phyloP scores from a whole-genome alignment of 2,329 filamentous ascomycete genomes.

The Hysterium pulicare region DNA sequence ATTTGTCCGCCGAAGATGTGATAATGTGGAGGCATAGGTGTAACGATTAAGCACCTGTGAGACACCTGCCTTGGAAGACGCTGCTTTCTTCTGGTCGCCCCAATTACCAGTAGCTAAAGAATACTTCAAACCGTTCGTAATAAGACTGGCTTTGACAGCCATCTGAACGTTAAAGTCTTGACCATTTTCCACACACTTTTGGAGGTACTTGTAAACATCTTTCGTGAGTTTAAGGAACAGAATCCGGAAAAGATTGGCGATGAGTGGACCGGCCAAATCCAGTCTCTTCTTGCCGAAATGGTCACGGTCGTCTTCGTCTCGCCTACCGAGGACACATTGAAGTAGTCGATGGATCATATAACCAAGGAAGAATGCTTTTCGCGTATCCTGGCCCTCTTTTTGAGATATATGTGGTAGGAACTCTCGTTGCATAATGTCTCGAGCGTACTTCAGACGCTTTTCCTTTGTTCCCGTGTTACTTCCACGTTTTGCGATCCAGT shows the following conservation, averaged over 20 bases:
- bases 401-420: constrained; percentile 96
- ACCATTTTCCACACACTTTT: constrained; percentile 85
- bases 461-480: constrained; percentile 72
- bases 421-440: constrained; percentile 95
- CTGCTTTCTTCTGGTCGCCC: constrained; percentile 99
- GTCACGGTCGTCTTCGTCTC: constrained; percentile 94
- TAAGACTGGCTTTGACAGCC: constrained; percentile 84
- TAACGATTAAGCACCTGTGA: constrained; percentile 98
- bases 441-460: constrained; percentile 85
- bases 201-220: constrained; percentile 86
- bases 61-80: constrained; percentile 90
- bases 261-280: constrained; percentile 87
- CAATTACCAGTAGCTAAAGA: constrained; percentile 97
- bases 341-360: constrained; percentile 98
- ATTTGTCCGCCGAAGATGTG: constrained; percentile 94
- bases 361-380: constrained; percentile 96
- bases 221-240: constrained; percentile 88
- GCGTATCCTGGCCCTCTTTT: constrained; percentile 86
- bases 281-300: constrained; percentile 99
- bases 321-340: constrained; percentile 86
- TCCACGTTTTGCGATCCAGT: constrained; percentile 93
- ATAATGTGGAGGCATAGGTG: constrained; percentile 93
- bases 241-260: constrained; percentile 93
- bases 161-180: constrained; percentile 86
- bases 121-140: constrained; percentile 94